Percentiles rank a stretch among this genome's conserved stretches.
Conservation (phyloP, 345 rosid species). For the Eucalyptus coolabah region DNA sequence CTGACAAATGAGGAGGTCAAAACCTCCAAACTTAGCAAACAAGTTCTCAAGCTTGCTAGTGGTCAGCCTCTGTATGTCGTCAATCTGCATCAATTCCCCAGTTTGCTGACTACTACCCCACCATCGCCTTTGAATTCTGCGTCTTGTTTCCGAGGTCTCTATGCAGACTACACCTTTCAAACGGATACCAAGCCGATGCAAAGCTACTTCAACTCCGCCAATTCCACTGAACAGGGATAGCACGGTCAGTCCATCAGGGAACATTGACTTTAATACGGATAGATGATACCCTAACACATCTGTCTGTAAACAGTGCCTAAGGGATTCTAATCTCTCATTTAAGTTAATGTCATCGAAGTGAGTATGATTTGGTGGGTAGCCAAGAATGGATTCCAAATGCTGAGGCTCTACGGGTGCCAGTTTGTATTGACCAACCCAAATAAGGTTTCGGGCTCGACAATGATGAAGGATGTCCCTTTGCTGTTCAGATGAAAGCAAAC, state of each 20-base stretch:
- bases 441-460: constrained; percentile 41
- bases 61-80: constrained; percentile 46
- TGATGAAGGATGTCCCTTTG: constrained; percentile 46
- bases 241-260: constrained; percentile 61
- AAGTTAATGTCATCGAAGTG: constrained; percentile 16
- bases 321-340: constrained; percentile 38
- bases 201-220: constrained; percentile 66
- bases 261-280: constrained; percentile 60
- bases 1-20: constrained; percentile 72
- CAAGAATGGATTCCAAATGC: constrained; percentile 57
- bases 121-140: constrained; percentile 57
- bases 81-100: constrained; percentile 72
- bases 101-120: constrained; percentile 60
- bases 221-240: constrained; percentile 68
- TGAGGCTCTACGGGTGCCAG: constrained; percentile 49
- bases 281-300: constrained; percentile 83
- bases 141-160: constrained; percentile 45
- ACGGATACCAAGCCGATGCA: constrained; percentile 59
- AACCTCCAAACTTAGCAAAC: constrained; percentile 36
- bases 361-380: constrained; percentile 70
- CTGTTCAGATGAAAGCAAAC: constrained; percentile 39
- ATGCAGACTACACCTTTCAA: constrained; percentile 64
- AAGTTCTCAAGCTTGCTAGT: constrained; percentile 39
- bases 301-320: constrained; percentile 62
- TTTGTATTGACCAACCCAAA: constrained; percentile 65